Evolutionary conservation across 768 basidiomycete genomes (phyloP).

Genomic region (Suillus brevipes): DNA sequence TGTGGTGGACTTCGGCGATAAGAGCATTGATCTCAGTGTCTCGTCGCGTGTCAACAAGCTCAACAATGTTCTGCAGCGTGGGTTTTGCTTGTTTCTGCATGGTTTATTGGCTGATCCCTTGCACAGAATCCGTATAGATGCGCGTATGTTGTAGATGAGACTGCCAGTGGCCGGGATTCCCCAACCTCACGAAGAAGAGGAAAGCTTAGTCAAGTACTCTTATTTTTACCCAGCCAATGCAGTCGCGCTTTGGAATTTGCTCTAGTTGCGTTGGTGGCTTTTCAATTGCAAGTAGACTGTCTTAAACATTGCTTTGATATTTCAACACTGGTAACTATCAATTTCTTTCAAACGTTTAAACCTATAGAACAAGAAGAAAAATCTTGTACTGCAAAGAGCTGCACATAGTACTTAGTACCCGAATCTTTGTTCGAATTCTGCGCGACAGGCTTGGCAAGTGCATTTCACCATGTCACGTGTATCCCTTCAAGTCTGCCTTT

Average conservation of each 20-base stretch:
- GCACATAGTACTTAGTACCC: background rate
- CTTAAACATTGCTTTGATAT: background rate
- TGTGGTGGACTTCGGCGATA: conserved; percentile 96
- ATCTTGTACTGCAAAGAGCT: background rate
- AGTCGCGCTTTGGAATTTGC: background rate
- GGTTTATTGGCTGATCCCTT: background rate
- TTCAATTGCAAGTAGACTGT: background rate
- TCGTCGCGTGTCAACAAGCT: conserved; percentile 93
- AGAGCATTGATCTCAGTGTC: conserved; percentile 95
- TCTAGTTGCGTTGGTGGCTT: background rate
- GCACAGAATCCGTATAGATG: conserved; percentile 1
- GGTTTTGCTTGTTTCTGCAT: background rate
- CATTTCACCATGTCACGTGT: background rate
- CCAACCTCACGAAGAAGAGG: background rate
- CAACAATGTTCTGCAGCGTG: conserved; percentile 65
- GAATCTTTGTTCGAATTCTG: background rate
- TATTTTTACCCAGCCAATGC: background rate
- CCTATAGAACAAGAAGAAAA: background rate
- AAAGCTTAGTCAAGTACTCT: background rate
- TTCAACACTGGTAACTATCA: background rate
- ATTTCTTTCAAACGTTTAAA: background rate
- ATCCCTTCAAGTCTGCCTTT: background rate
- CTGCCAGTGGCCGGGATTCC: background rate
- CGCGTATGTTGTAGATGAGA: background rate
- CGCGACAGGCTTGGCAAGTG: no score